Conservation (phyloP, 2,329 filamentous ascomycete species). For the Knufia petricola region DNA sequence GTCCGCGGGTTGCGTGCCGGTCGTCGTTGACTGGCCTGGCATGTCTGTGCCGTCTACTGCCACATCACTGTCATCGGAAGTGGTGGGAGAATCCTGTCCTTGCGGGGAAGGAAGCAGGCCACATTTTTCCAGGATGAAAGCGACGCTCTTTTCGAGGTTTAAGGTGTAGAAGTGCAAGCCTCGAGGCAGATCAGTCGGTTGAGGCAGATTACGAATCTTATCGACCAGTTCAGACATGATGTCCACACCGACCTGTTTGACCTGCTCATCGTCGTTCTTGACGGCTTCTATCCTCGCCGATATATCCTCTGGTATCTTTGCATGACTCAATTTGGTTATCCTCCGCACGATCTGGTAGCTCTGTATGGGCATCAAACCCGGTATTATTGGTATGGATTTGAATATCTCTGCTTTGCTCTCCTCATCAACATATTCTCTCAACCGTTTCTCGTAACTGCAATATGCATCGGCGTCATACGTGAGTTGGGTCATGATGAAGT, state of each 20-base stretch:
- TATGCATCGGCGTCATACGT: constrained; percentile 89
- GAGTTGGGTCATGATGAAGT: constrained; percentile 97
- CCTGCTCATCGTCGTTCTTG: constrained; percentile 38
- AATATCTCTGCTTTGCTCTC: constrained; percentile 45
- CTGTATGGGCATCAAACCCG: constrained; percentile 94
- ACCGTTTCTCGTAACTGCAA: constrained; percentile 62
- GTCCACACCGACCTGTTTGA: constrained; percentile 41
- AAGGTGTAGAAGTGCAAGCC: constrained; percentile 98
- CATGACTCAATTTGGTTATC: constrained; percentile 90
- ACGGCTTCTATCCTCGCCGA: constrained; percentile 49
- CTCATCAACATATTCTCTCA: constrained; percentile 74
- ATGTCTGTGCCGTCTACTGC: constrained; percentile 29
- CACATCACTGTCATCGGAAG: constrained; percentile 32
- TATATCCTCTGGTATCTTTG: constrained; percentile 63
- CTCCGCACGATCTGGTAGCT: constrained; percentile 92
- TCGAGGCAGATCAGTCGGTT: constrained; percentile 43
- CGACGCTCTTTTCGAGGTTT: constrained; percentile 91
- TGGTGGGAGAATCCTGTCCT: constrained; percentile 28
- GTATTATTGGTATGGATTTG: constrained; percentile 79
- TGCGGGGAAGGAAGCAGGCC: constrained; percentile 58
- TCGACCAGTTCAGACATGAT: constrained; percentile 78
- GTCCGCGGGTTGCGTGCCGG: not conserved
- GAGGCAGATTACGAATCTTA: constrained; percentile 58
- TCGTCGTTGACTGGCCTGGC: not conserved
- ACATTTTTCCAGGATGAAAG: constrained; percentile 79